Evolutionary conservation across 306 rosid genomes (phyloP).

Genomic region (Senna tora): DNA sequence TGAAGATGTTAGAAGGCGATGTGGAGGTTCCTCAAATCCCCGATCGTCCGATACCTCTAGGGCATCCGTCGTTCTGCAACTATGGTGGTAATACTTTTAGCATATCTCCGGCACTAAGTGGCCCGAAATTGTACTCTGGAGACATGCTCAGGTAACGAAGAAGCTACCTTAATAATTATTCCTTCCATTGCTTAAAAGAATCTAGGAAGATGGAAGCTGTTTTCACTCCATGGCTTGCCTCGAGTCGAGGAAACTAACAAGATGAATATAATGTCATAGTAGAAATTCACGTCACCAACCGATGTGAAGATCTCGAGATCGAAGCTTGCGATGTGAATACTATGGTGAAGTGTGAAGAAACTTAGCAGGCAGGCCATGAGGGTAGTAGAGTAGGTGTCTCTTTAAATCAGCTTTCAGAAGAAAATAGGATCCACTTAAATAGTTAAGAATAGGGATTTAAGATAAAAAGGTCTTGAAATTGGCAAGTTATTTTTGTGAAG

Average conservation of each 20-base stretch:
- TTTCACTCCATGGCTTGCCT: slow-evolving; percentile 30
- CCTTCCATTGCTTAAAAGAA: slow-evolving; percentile 18
- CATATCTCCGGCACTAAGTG: slow-evolving; percentile 77
- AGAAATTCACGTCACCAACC: slow-evolving; percentile 25
- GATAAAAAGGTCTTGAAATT: slow-evolving; percentile 33
- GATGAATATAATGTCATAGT: slow-evolving; percentile 22
- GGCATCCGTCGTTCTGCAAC: slow-evolving; percentile 65
- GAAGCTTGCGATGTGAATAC: slow-evolving; percentile 38
- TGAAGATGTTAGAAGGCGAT: slow-evolving; percentile 98
- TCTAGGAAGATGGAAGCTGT: slow-evolving; percentile 33
- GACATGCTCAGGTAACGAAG: slow-evolving; percentile 89
- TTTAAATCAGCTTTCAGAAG: slow-evolving; percentile 31
- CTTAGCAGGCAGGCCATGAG: slow-evolving; percentile 23
- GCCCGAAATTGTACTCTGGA: slow-evolving; percentile 58
- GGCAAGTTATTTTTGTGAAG: slow-evolving; percentile 22
- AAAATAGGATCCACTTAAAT: slow-evolving; percentile 27
- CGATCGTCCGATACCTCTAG: slow-evolving; percentile 93
- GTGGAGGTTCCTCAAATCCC: slow-evolving; percentile 84
- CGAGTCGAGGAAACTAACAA: slow-evolving; percentile 29
- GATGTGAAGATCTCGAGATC: slow-evolving; percentile 29
- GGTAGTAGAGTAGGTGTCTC: neutral
- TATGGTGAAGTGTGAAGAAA: slow-evolving; percentile 28
- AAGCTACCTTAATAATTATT: slow-evolving; percentile 23
- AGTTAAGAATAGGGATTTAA: slow-evolving; percentile 19
- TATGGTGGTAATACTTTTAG: slow-evolving; percentile 60